A percentile compares a stretch with the other conserved stretches of the same genome.
Evolutionary conservation across 148 eudicot species (phyloP).

Genomic region (Chenopodium berlandieri): DNA sequence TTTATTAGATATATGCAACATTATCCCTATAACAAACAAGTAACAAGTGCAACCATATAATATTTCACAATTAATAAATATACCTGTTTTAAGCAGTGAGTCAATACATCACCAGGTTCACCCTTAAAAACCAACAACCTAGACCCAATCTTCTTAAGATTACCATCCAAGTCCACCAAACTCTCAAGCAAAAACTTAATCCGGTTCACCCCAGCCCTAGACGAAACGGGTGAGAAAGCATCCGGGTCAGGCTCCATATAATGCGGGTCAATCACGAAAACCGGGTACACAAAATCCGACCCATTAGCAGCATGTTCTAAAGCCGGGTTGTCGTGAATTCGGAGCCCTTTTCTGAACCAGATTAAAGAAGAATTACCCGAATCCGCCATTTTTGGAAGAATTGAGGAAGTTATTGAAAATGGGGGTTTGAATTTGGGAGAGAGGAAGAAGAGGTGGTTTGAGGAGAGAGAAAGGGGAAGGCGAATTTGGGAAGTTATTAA

Average conservation of each 20-base stretch:
- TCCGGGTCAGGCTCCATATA: constrained; percentile 77
- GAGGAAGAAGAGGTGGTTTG: neutral
- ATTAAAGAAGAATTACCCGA: constrained; percentile 42
- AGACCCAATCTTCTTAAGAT: constrained; percentile 54
- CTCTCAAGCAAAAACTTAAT: constrained; percentile 79
- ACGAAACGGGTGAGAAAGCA: constrained; percentile 60
- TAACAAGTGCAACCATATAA: too few species aligned
- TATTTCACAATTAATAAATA: too few species aligned
- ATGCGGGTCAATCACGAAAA: constrained; percentile 80
- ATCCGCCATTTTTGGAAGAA: constrained; percentile 20
- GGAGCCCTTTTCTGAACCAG: constrained; percentile 94
- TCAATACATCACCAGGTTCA: constrained; percentile 59
- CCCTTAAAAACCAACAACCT: constrained; percentile 72
- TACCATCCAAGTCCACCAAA: constrained; percentile 58
- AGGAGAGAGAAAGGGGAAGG: constrained; percentile 18
- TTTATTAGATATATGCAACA: too few species aligned
- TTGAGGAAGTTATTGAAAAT: neutral
- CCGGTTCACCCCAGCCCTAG: constrained; percentile 69
- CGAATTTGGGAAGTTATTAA: constrained; percentile 19
- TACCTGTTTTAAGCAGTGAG: constrained; percentile 68
- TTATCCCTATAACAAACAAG: too few species aligned
- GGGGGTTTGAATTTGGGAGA: neutral
- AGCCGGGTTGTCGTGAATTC: constrained; percentile 92
- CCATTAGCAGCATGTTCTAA: constrained; percentile 48
- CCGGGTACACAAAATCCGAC: constrained; percentile 54